Evolutionary conservation across 257 asterid species (phyloP), one percentile per base, ranked within the genome.

Genomic region (Linderniella brevidens): DNA sequence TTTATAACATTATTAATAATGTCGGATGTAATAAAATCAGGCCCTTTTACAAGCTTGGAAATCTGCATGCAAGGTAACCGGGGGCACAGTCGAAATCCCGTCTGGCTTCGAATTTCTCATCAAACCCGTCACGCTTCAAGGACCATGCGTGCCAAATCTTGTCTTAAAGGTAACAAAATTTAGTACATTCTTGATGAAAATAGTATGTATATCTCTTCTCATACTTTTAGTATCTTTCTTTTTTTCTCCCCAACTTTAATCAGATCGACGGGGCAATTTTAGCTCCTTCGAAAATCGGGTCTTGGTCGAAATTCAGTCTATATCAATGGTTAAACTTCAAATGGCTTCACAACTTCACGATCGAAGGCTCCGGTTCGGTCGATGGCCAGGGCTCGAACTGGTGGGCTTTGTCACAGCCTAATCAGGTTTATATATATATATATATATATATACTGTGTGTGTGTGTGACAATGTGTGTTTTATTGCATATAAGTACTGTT

Each of bases 311-410:
- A 56, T 71, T 70, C 37, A 73, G 75, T 49, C 62, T 84, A 67
- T 71, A 61, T 52, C 95, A 84, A 40, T 84, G 93, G 95, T 57
- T 84, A 39, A 73, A 84, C 60, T 68, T 84, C 62, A 84, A 84
- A 62, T 73, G 85, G 93, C 52, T 84, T 5, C 63, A 80, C 9
- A 62, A 76, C 56, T 84, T 84, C 58, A 78, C 81, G 19, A 67
- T 84, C 49, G 77, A 71, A 76, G 95, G 95, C 35, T n/a, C 48
- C 9, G 95, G 95, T 18, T 71, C 63, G 45, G 69, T 62, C 58
- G 92, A 84, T 69, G 95, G 95, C 53, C 95, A 71, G 62, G 95
- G 93, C 43, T 69, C 64, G 49, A 68, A 73, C 61, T 84, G 95
- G 95, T 80, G 95, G 93, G 50, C 43, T 49, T 62, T 68, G 52